These are phyloP conservation scores for Dichomitus squalens DNA, from an alignment of 1,284 basidiomycete species.

Conservation along the genomic window DNA sequence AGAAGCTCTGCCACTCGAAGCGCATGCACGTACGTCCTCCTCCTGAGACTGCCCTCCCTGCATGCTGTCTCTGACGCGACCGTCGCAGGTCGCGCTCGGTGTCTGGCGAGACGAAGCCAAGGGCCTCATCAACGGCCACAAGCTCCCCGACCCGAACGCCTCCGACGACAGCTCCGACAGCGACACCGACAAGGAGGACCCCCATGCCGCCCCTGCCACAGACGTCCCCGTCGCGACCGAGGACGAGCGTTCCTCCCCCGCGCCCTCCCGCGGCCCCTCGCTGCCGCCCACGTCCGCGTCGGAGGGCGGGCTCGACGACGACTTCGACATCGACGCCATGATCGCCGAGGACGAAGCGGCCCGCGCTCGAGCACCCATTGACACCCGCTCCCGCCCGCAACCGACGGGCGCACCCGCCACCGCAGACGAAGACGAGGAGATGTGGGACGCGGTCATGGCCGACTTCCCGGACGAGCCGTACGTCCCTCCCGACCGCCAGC, in stretches of 20 bases:
- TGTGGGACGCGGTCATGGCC: slow-evolving; percentile 53
- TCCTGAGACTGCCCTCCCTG: not conserved
- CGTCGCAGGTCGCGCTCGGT: slow-evolving; percentile 61
- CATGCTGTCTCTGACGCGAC: not conserved
- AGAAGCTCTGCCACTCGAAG: slow-evolving; percentile 83
- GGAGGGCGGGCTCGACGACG: slow-evolving; percentile 43
- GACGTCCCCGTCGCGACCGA: slow-evolving; percentile 30
- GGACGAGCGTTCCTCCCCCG: slow-evolving; percentile 30
- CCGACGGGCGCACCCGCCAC: slow-evolving; percentile 20
- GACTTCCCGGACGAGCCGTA: slow-evolving; percentile 22
- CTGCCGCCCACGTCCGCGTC: slow-evolving; percentile 50
- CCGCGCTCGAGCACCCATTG: slow-evolving; percentile 1
- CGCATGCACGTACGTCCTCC: slow-evolving; percentile 73
- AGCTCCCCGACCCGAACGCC: slow-evolving; percentile 30
- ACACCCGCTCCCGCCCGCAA: slow-evolving; percentile 10
- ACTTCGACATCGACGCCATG: slow-evolving; percentile 57
- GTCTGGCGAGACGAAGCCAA: slow-evolving; percentile 77
- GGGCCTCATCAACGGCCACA: slow-evolving; percentile 45
- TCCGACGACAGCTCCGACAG: slow-evolving; percentile 35
- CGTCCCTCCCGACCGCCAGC: slow-evolving; percentile 10
- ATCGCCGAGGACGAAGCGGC: slow-evolving; percentile 48
- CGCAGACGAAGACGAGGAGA: slow-evolving; percentile 52
- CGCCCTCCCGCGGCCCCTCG: slow-evolving; percentile 37
- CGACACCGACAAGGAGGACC: slow-evolving; percentile 26
- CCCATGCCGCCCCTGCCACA: not conserved